These are phyloP conservation scores for Melaleuca quinquenervia DNA, from an alignment of 345 rosid species.

Conservation along the genomic window DNA sequence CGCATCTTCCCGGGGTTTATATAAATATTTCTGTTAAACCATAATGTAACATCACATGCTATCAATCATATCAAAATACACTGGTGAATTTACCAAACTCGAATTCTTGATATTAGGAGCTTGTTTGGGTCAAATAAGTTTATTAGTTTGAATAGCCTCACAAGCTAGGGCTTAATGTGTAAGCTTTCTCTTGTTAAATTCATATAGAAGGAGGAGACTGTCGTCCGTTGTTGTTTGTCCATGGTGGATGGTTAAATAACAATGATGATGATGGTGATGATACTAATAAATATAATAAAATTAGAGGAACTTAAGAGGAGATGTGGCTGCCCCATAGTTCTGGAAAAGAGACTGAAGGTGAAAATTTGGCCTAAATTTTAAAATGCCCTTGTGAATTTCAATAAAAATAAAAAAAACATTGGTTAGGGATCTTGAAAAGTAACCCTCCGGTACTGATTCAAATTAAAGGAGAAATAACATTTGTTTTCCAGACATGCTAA, in stretches of 20 bases:
- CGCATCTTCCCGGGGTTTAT: background rate
- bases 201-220: background rate
- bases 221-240: background rate
- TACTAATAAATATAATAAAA: background rate
- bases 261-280: rapidly evolving
- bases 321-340: background rate
- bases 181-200: background rate
- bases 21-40: background rate
- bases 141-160: background rate
- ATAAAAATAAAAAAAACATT: background rate
- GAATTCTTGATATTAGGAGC: background rate
- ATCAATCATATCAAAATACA: background rate
- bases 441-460: background rate
- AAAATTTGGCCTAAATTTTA: background rate
- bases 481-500: background rate
- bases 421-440: background rate
- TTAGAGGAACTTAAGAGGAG: background rate
- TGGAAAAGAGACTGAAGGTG: background rate
- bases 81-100: background rate
- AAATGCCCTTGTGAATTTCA: background rate
- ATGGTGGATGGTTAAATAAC: background rate
- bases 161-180: background rate
- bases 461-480: background rate
- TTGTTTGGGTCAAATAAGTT: background rate
- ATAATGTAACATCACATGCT: background rate